Base-by-base conservation (phyloP, 306 rosid species). In the Cucurbita argyrosperma region DNA sequence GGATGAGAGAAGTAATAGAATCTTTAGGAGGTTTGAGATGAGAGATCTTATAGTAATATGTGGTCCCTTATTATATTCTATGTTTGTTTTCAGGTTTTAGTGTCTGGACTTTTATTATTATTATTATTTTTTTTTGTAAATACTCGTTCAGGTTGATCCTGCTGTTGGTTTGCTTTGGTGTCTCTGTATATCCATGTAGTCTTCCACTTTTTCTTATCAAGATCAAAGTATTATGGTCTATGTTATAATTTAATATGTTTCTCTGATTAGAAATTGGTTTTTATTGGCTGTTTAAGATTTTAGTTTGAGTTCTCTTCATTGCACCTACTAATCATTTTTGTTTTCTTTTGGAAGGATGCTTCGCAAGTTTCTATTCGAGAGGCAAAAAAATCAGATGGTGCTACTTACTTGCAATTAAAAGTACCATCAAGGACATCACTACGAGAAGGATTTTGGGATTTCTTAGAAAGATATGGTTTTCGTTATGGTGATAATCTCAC, bases 401-500 rank as follows among this genome's bases (percentile, higher is more conserved):
- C 86, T 79, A 64, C 78, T 61, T 87, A 73, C 84, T 82, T 94
- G 83, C 83, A 79, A 49, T 67, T 94, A 43, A 89, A 81, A 84
- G 82, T 81, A 14, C 84, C 88, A 26, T 42, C 92, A 14, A 90
- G 78, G 77, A 49, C 83, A 65, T 82, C 79, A 74, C 54, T 77
- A 63, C 77, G 19, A 0, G 76, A 35, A 9, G 92, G 90, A 3
- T 83, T 85, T 58, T 94, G 99, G 99, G 78, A 80, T 5, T 94
- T 94, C 56, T 45, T 94, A 23, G 88, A 89, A 30, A 83, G 81
- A 82, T 94, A 89, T 74, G 97, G 99, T 38, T 94, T 83, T 79
- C 88, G 75, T 46, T 89, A 91, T 79, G 93, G 85, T 57, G 84
- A 76, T 57, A 87, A 88, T 47, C 71, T 76, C 56, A 85, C 72